A percentile compares a stretch with the other conserved stretches of the same genome.
Evolutionary conservation across 441 rosid genomes (phyloP).

Genomic region (Pelargonium fulgidum): DNA sequence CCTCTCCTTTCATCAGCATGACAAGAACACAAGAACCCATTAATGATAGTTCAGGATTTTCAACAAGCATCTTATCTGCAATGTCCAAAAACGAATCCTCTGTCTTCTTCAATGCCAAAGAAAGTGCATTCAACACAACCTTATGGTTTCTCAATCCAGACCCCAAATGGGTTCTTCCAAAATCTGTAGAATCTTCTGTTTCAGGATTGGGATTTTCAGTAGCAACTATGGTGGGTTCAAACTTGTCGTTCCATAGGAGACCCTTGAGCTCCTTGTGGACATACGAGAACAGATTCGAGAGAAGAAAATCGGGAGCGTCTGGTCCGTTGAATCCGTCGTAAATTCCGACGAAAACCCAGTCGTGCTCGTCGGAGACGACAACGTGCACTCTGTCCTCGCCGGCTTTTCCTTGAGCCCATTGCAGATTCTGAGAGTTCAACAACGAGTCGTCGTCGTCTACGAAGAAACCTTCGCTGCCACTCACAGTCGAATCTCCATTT

Average conservation of each 20-base stretch:
- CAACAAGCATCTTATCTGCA: slow-evolving; percentile 67
- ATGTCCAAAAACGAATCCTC: slow-evolving; percentile 63
- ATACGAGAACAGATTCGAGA: slow-evolving; percentile 33
- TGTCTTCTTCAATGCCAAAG: slow-evolving; percentile 57
- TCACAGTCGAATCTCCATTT: no score
- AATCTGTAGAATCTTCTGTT: no score
- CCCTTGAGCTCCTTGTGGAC: slow-evolving; percentile 40
- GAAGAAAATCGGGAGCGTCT: slow-evolving; percentile 44
- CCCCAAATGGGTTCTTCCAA: not conserved
- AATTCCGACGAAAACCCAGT: slow-evolving; percentile 46
- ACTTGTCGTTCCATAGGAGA: slow-evolving; percentile 25
- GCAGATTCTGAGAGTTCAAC: slow-evolving; percentile 29
- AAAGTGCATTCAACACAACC: slow-evolving; percentile 62
- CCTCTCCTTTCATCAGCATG: slow-evolving; percentile 69
- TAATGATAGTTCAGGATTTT: slow-evolving; percentile 74
- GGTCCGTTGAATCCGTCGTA: slow-evolving; percentile 21
- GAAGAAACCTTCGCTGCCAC: slow-evolving; percentile 19
- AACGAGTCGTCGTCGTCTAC: slow-evolving; percentile 36
- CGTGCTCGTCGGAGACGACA: slow-evolving; percentile 40
- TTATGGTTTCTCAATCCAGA: slow-evolving; percentile 39
- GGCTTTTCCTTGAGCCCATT: slow-evolving; percentile 57
- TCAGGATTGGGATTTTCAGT: no score
- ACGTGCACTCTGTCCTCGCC: slow-evolving; percentile 50
- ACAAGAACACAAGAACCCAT: slow-evolving; percentile 88
- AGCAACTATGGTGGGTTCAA: no score